Evolutionary conservation across 805 yeast species (phyloP).

Genomic region (Grigorovia jiainica): DNA sequence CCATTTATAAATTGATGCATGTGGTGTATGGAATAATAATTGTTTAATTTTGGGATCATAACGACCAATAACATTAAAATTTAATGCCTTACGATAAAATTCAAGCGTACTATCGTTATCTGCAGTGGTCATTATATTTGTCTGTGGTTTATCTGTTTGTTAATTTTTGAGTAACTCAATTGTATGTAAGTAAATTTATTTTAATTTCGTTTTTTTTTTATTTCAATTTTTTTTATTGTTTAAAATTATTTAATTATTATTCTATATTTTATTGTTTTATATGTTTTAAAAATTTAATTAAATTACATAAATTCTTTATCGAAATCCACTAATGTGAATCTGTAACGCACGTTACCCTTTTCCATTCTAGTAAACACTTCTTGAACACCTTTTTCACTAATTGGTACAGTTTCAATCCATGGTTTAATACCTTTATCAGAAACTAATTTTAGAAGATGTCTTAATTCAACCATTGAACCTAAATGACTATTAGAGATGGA

Average conservation of each 20-base stretch:
- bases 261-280: not conserved
- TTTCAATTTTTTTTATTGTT: not conserved
- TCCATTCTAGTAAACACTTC: slow-evolving; percentile 40
- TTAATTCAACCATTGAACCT: slow-evolving; percentile 40
- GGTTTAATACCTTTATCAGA: slow-evolving; percentile 38
- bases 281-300: not conserved
- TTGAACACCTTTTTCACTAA: slow-evolving; percentile 35
- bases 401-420: slow-evolving; percentile 44
- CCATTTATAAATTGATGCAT: slow-evolving; percentile 61
- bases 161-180: not conserved
- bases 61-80: slow-evolving; percentile 66
- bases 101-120: slow-evolving; percentile 29
- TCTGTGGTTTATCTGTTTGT: not conserved
- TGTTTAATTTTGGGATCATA: slow-evolving; percentile 67
- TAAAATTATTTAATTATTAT: not conserved
- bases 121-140: not conserved
- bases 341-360: slow-evolving; percentile 43
- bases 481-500: slow-evolving; percentile 28
- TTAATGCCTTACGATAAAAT: slow-evolving; percentile 57
- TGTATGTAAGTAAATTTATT: not conserved
- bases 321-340: slow-evolving; percentile 43
- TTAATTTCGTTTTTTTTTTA: not conserved
- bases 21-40: slow-evolving; percentile 58
- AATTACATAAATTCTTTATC: slow-evolving; percentile 27
- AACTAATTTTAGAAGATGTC: slow-evolving; percentile 40